Evolutionary conservation across 257 asterid genomes (phyloP).

Genomic region (Nicotiana sylvestris): DNA sequence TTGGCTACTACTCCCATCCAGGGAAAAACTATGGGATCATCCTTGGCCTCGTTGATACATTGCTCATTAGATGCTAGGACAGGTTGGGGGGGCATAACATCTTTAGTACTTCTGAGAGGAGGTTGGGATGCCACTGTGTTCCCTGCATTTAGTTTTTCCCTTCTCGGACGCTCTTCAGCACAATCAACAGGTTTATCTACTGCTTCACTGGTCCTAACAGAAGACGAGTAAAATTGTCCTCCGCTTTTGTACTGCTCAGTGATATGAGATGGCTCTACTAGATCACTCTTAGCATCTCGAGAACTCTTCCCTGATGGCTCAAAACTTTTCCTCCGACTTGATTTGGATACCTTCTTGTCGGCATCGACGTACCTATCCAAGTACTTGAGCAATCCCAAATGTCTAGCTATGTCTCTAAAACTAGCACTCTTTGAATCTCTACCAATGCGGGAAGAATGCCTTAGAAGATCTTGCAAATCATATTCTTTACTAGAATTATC

Average conservation of each 20-base stretch:
- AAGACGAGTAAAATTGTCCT: background rate
- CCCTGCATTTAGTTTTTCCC: background rate
- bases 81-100: background rate
- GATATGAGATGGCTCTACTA: background rate
- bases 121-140: background rate
- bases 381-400: slow-evolving; percentile 58
- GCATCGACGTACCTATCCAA: slow-evolving; percentile 45
- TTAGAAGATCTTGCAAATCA: slow-evolving; percentile 43
- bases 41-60: slow-evolving; percentile 1
- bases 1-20: slow-evolving; percentile 57
- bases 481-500: slow-evolving; percentile 41
- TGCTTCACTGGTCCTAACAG: slow-evolving; percentile 11
- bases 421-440: slow-evolving; percentile 60
- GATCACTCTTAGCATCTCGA: slow-evolving; percentile 15
- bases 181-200: slow-evolving; percentile 12
- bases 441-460: slow-evolving; percentile 66
- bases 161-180: background rate
- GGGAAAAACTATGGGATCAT: slow-evolving; percentile 55
- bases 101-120: slow-evolving; percentile 1
- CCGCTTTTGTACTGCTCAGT: background rate
- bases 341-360: slow-evolving; percentile 15
- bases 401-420: slow-evolving; percentile 57
- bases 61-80: background rate
- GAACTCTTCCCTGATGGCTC: slow-evolving; percentile 17
- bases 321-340: slow-evolving; percentile 27